Evolutionary conservation across 1,284 basidiomycete genomes (phyloP).

Genomic region (Tilletia setariae): DNA sequence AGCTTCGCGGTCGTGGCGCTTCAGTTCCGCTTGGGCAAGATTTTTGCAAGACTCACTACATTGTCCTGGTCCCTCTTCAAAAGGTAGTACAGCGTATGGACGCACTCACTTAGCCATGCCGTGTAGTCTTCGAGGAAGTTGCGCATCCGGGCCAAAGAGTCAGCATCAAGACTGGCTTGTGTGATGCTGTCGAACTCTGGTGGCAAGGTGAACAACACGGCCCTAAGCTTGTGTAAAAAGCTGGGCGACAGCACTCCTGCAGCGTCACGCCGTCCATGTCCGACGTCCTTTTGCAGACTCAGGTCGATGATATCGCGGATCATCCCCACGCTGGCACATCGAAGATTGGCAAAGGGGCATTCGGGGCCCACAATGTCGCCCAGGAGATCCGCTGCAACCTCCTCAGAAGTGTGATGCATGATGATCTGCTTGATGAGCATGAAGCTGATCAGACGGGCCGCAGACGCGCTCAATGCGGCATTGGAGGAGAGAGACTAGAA

Average conservation of each 20-base stretch:
- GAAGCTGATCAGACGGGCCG: conserved; percentile 11
- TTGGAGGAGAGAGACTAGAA: neutral
- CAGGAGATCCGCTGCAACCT: neutral
- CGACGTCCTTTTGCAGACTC: neutral
- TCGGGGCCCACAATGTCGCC: conserved; percentile 7
- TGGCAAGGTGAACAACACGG: neutral
- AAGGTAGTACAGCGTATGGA: conserved; percentile 11
- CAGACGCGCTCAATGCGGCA: neutral
- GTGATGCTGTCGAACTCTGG: neutral
- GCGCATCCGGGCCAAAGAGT: neutral
- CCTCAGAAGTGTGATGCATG: conserved; percentile 2
- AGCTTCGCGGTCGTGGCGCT: no score
- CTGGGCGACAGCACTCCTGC: conserved; percentile 5
- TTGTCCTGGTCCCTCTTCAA: conserved; percentile 7
- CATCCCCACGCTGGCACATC: conserved; percentile 7
- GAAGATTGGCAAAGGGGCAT: conserved; percentile 9
- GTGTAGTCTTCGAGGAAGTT: neutral
- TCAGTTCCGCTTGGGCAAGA: neutral
- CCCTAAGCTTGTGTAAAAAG: neutral
- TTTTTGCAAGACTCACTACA: neutral
- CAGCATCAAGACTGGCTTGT: neutral
- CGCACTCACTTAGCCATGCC: conserved; percentile 11
- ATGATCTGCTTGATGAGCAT: conserved; percentile 13
- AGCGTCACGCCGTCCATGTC: neutral
- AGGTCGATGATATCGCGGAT: conserved; percentile 14